Percentiles rank a stretch among this genome's conserved stretches.
phyloP scores from a whole-genome alignment of 1,139 yeast genomes.

The Kodamaea fungicola region DNA sequence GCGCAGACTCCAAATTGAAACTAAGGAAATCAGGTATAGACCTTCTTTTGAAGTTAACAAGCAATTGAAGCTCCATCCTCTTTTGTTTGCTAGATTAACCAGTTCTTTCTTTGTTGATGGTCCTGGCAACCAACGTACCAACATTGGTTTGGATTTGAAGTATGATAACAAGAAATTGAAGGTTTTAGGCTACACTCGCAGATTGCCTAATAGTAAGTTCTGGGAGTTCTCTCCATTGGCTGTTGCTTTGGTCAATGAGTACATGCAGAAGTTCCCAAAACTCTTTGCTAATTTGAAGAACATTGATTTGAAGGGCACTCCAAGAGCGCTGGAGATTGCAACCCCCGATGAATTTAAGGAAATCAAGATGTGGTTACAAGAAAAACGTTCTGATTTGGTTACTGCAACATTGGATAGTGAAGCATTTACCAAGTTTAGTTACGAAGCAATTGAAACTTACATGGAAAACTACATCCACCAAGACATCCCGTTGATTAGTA shows the following conservation, averaged over 20 bases:
- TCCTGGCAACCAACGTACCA: constrained; percentile 46
- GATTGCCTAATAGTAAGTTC: constrained; percentile 46
- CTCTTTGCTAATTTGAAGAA: constrained; percentile 46
- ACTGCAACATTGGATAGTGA: constrained; percentile 78
- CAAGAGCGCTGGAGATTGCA: constrained; percentile 22
- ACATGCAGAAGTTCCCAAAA: constrained; percentile 57
- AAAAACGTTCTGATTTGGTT: constrained; percentile 51
- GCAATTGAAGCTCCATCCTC: constrained; percentile 53
- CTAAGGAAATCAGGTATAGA: constrained; percentile 52
- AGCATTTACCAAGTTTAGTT: constrained; percentile 65
- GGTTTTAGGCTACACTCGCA: constrained; percentile 82
- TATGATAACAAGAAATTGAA: constrained; percentile 77
- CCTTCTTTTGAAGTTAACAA: constrained; percentile 69
- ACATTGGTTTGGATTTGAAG: constrained; percentile 83
- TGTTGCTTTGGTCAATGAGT: constrained; percentile 59
- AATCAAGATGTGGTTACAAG: constrained; percentile 57
- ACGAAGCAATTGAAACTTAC: constrained; percentile 63
- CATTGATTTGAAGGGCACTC: constrained; percentile 23
- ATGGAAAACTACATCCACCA: constrained; percentile 47
- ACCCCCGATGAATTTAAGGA: constrained; percentile 33
- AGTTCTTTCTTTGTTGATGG: constrained; percentile 65
- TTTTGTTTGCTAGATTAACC: constrained; percentile 73
- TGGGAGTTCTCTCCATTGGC: constrained; percentile 90
- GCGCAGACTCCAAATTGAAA: constrained; percentile 56
- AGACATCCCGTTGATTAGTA: constrained; percentile 42